Percentiles rank a stretch among this genome's conserved stretches.
Evolutionary conservation across 129 eudicot species (phyloP).

Genomic region (Escallonia rubra): DNA sequence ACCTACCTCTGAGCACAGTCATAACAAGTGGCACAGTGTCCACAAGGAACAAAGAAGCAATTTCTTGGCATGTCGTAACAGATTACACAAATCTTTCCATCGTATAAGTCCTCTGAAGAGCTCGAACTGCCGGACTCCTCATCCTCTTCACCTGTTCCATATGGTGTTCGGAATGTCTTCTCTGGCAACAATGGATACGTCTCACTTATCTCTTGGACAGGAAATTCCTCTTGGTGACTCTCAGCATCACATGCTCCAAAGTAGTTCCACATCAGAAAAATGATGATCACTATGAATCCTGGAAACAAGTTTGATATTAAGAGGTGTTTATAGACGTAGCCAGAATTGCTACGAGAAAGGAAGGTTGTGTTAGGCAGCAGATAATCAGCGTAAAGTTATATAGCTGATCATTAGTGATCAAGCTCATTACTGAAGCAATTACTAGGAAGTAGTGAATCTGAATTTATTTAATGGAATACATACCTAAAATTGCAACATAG

Average conservation of each 20-base stretch:
- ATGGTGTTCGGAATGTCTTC: constrained; percentile 5
- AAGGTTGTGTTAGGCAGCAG: too few species aligned
- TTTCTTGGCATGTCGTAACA: constrained; percentile 16
- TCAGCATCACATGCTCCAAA: neutral
- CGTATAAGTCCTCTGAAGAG: constrained; percentile 16
- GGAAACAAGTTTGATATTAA: neutral
- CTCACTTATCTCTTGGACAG: constrained; percentile 6
- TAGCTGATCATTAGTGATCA: neutral
- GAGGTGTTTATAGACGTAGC: too few species aligned
- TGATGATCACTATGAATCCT: constrained; percentile 1
- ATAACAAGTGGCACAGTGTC: constrained; percentile 26
- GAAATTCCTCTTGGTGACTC: neutral
- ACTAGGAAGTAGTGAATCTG: too few species aligned
- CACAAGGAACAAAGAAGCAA: constrained; percentile 31
- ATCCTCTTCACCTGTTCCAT: constrained; percentile 14
- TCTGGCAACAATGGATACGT: constrained; percentile 14
- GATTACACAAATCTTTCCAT: constrained; percentile 19
- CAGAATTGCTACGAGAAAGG: too few species aligned
- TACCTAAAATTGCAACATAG: constrained; percentile 19
- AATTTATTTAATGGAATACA: too few species aligned
- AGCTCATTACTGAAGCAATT: too few species aligned
- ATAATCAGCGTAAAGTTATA: too few species aligned
- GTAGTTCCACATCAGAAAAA: constrained; percentile 6
- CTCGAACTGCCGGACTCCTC: constrained; percentile 5
- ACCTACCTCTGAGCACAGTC: constrained; percentile 18